Evolutionary conservation across 345 rosid species (phyloP), one percentile per base, ranked within the genome.

Genomic region (Noccaea bulbosa): DNA sequence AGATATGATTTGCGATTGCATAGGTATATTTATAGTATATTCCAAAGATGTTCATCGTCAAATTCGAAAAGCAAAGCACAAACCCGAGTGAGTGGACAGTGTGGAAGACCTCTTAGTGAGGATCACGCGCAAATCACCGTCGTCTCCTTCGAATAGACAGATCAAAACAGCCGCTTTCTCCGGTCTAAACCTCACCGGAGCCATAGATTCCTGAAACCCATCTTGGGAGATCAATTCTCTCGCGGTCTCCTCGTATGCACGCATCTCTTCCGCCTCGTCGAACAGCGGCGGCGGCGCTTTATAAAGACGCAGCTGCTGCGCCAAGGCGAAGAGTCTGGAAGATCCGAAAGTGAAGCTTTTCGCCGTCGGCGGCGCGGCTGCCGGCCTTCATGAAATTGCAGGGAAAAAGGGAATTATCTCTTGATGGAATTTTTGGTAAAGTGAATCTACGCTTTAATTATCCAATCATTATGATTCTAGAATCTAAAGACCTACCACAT

Each of bases 81-180:
- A 61, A 90, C 97, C 96, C 2, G 97, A 82, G 76, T 88, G 92
- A 67, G 88, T 81, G 61, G 96, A 85, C 81, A 88, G 34, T 43
- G 72, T 41, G 7, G 92, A 83, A 16, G 97, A 82, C 74, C 97
- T 83, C 84, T 87, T 90, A 20, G 97, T 93, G 75, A 93, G 81
- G 37, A 93, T 67, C 44, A 90, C 93, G 54, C 96, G 87, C 75
- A 84, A 75, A 54, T 86, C 98, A 62, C 96, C 93, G 34, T 65
- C 76, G 56, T 85, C 86, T 10, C 94, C 97, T 81, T 87, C 87
- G 37, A 87, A 90, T 54, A 87, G 83, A 72, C 88, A 90, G 61
- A 93, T 74, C 87, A 88, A 78, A 20, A 93, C 94, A 56, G 97
- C 93, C 37, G 89, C 98, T 83, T 80, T 85, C 65, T 88, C 86